These are phyloP conservation scores for Fagopyrum homotropicum DNA, from an alignment of 148 eudicot genomes.

Conservation along the genomic window DNA sequence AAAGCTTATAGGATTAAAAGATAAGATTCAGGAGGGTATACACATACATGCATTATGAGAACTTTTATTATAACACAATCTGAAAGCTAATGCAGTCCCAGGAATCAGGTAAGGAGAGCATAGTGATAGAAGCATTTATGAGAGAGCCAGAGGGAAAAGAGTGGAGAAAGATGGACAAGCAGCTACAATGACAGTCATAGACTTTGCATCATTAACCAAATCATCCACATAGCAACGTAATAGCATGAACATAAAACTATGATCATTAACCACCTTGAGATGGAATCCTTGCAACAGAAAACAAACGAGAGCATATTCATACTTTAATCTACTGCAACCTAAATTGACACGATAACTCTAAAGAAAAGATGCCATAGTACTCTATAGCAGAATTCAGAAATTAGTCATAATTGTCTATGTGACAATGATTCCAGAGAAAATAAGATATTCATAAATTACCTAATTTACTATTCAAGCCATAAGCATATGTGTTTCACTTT, in stretches of 20 bases:
- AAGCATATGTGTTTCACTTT: background rate
- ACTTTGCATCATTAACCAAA: background rate
- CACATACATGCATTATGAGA: slow-evolving; percentile 3
- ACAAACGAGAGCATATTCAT: background rate
- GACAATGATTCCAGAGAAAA: background rate
- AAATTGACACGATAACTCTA: background rate
- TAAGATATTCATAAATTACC: background rate
- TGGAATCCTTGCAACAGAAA: background rate
- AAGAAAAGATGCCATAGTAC: background rate
- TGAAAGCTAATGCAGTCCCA: background rate
- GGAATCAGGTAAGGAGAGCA: background rate
- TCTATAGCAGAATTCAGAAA: background rate
- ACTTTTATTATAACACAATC: background rate
- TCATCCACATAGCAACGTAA: background rate
- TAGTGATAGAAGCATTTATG: background rate
- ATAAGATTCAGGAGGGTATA: background rate
- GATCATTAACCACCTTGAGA: background rate
- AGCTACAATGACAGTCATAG: background rate
- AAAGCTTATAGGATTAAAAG: background rate
- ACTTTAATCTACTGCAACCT: background rate
- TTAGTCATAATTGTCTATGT: background rate
- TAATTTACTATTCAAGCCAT: background rate
- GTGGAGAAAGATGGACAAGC: background rate
- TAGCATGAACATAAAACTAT: background rate
- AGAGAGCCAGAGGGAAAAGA: background rate